phyloP scores from a whole-genome alignment of 2,329 filamentous ascomycete genomes.

The Colletotrichum sp. region DNA sequence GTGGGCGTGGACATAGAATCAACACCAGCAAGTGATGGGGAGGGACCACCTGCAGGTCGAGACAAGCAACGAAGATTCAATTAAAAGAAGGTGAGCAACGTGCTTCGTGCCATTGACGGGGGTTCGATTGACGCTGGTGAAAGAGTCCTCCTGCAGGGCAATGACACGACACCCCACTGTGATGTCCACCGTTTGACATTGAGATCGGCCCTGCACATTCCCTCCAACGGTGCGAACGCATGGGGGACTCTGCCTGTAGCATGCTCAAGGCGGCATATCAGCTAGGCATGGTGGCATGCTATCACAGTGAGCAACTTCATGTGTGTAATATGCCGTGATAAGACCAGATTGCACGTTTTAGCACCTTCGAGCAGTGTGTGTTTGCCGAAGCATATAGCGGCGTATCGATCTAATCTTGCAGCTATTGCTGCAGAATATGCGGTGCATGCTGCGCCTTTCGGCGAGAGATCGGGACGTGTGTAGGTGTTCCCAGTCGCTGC shows the following conservation, averaged over 20 bases:
- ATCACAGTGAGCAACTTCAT: background rate
- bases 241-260: background rate
- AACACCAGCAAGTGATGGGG: background rate
- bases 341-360: background rate
- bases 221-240: background rate
- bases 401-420: background rate
- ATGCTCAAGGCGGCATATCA: background rate
- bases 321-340: background rate
- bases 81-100: background rate
- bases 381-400: background rate
- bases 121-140: background rate
- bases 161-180: conserved; percentile 3
- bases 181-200: conserved; percentile 4
- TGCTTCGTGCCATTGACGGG: background rate
- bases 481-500: background rate
- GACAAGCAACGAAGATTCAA: background rate
- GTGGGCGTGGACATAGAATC: background rate
- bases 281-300: background rate
- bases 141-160: background rate
- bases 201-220: conserved; percentile 7
- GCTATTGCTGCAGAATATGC: background rate
- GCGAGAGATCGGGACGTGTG: background rate
- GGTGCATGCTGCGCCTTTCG: background rate
- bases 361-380: background rate
- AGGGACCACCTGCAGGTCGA: background rate